These are phyloP conservation scores for Drechslera avenae DNA, from an alignment of 2,329 filamentous ascomycete genomes.

Conservation along the genomic window DNA sequence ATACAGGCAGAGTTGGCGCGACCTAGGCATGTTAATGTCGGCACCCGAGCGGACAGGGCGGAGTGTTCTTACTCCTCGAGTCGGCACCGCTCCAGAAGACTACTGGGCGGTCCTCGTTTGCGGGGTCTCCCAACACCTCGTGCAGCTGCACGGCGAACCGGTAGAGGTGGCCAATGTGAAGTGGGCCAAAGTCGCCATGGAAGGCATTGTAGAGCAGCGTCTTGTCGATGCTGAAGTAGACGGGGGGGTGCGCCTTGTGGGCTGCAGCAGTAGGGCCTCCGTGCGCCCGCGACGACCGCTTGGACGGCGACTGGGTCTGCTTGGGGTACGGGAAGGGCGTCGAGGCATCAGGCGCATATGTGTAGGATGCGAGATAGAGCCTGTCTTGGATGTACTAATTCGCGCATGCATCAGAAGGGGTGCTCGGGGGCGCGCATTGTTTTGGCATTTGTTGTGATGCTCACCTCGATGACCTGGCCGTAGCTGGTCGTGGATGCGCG, in stretches of 20 bases:
- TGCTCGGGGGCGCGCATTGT: slow-evolving; percentile 25
- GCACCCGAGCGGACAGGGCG: not conserved
- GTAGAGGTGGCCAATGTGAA: slow-evolving; percentile 97
- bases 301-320: slow-evolving; percentile 71
- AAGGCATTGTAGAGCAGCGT: slow-evolving; percentile 96
- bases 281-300: slow-evolving; percentile 71
- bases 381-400: slow-evolving; percentile 67
- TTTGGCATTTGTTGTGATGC: slow-evolving; percentile 53
- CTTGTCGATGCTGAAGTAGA: slow-evolving; percentile 96
- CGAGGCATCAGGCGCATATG: slow-evolving; percentile 76
- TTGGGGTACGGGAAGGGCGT: slow-evolving; percentile 85
- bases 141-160: slow-evolving; percentile 95
- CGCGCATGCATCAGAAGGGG: slow-evolving; percentile 14
- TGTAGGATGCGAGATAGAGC: slow-evolving; percentile 91
- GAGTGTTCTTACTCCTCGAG: slow-evolving; percentile 72
- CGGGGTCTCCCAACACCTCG: slow-evolving; percentile 88
- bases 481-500: slow-evolving; percentile 58
- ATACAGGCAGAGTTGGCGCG: slow-evolving; percentile 93
- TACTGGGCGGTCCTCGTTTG: slow-evolving; percentile 86
- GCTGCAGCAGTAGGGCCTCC: slow-evolving; percentile 60
- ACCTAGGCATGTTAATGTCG: slow-evolving; percentile 56
- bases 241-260: slow-evolving; percentile 68
- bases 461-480: slow-evolving; percentile 94
- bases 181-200: slow-evolving; percentile 95
- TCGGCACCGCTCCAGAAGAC: slow-evolving; percentile 97